A percentile compares a stretch with the other conserved stretches of the same genome.
Evolutionary conservation across 2,329 filamentous ascomycete genomes (phyloP).

Genomic region (Fusarium redolens): DNA sequence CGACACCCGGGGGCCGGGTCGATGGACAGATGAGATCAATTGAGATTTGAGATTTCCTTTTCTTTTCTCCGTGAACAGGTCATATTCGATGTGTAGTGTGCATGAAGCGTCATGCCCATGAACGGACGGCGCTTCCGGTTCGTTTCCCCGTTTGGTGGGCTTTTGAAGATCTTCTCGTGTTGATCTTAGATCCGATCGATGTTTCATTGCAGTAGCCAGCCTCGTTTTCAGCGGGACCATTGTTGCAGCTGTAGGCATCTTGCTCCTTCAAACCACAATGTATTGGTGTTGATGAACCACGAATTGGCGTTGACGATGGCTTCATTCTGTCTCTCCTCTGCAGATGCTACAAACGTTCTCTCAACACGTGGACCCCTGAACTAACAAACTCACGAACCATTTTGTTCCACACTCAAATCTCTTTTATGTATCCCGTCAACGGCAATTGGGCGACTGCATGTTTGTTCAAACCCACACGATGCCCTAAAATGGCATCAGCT

Average conservation of each 20-base stretch:
- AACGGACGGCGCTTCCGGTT: not conserved
- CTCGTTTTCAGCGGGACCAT: not conserved
- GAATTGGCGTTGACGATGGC: slow-evolving; percentile 4
- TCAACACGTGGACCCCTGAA: not conserved
- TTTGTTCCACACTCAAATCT: not conserved
- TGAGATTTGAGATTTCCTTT: not conserved
- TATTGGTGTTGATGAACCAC: not conserved
- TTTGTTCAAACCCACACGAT: not conserved
- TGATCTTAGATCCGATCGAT: not conserved
- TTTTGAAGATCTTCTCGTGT: not conserved
- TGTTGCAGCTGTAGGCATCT: not conserved
- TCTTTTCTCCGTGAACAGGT: not conserved
- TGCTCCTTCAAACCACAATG: not conserved
- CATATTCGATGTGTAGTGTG: slow-evolving; percentile 1
- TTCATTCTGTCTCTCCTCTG: not conserved
- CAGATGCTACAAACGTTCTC: not conserved
- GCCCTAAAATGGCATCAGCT: not conserved
- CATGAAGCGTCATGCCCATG: not conserved
- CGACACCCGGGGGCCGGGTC: slow-evolving; percentile 14
- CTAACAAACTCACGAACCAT: not conserved
- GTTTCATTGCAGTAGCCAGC: not conserved
- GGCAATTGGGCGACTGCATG: slow-evolving; percentile 7
- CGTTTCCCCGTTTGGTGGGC: not conserved
- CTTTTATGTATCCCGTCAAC: not conserved
- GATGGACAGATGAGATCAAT: not conserved